A percentile compares a stretch with the other conserved stretches of the same genome.
Conservation (phyloP, 2,329 filamentous ascomycete genomes). For the Colletotrichum eremochloae region DNA sequence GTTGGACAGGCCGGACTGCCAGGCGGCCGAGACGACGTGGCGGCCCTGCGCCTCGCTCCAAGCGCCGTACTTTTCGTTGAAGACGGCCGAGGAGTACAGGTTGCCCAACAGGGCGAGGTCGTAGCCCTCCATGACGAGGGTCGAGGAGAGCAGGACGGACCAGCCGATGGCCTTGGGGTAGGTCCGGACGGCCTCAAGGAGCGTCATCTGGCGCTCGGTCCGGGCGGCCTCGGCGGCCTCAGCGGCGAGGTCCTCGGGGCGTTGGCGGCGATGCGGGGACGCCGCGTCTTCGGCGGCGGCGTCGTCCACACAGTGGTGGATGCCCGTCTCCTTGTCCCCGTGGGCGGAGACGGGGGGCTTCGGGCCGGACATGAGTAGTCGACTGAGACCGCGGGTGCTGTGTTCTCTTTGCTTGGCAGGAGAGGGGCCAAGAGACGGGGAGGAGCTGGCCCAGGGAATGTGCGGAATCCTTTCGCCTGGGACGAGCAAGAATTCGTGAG, state of each 20-base stretch:
- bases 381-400: neutral
- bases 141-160: constrained; percentile 60
- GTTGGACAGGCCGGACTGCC: constrained; percentile 70
- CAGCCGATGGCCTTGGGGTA: constrained; percentile 63
- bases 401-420: neutral
- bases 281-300: neutral
- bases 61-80: constrained; percentile 61
- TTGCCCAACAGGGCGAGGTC: constrained; percentile 64
- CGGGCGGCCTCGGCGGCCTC: constrained; percentile 58
- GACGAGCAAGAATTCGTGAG: no score
- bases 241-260: constrained; percentile 47
- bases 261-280: neutral
- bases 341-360: constrained; percentile 24
- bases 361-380: constrained; percentile 45
- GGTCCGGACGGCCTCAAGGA: constrained; percentile 55
- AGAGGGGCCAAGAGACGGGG: neutral
- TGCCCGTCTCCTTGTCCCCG: constrained; percentile 43
- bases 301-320: constrained; percentile 46
- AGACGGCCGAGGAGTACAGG: constrained; percentile 62
- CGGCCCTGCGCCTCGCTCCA: constrained; percentile 50
- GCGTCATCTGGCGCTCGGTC: constrained; percentile 57
- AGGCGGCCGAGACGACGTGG: constrained; percentile 65
- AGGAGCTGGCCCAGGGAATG: neutral
- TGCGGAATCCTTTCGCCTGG: constrained; percentile 5
- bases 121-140: constrained; percentile 66